A percentile compares a stretch with the other conserved stretches of the same genome.
phyloP scores from a whole-genome alignment of 2,329 filamentous ascomycete genomes.

The Phyllosticta citrichinensis region DNA sequence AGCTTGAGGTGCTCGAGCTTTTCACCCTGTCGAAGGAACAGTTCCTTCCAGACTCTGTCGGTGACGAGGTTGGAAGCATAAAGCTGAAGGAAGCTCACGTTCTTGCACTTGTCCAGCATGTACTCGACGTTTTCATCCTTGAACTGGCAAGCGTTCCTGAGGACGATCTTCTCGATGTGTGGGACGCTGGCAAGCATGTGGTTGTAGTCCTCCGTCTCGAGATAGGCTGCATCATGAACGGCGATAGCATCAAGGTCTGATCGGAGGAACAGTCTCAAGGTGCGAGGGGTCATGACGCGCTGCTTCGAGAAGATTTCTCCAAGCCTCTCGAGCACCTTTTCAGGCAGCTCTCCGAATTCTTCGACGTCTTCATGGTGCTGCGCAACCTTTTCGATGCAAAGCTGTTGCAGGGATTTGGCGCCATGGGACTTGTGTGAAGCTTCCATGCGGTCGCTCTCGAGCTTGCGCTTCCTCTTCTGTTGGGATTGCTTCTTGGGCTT shows the following conservation, averaged over 20 bases:
- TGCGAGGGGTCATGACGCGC: conserved; percentile 45
- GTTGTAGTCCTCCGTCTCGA: conserved; percentile 67
- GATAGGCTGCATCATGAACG: conserved; percentile 53
- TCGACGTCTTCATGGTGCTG: conserved; percentile 54
- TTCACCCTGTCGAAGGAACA: conserved; percentile 56
- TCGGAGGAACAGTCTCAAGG: conserved; percentile 40
- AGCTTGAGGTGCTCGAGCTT: conserved; percentile 61
- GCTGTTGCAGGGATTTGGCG: conserved; percentile 57
- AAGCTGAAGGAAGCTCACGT: conserved; percentile 64
- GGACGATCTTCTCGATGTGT: conserved; percentile 57
- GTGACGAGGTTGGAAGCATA: conserved; percentile 78
- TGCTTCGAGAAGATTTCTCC: conserved; percentile 56
- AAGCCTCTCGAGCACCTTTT: conserved; percentile 45
- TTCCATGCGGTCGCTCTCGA: conserved; percentile 77
- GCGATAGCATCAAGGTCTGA: conserved; percentile 46
- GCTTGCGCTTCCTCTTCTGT: conserved; percentile 58
- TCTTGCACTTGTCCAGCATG: conserved; percentile 59
- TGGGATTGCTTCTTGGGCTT: conserved; percentile 48
- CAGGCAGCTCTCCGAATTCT: conserved; percentile 53
- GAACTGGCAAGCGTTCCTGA: conserved; percentile 83
- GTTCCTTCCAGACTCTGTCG: conserved; percentile 62
- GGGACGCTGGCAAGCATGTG: conserved; percentile 70
- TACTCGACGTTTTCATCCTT: conserved; percentile 79
- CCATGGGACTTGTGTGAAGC: conserved; percentile 52
- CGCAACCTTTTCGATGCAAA: conserved; percentile 55